A percentile compares a stretch with the other conserved stretches of the same genome.
phyloP scores from a whole-genome alignment of 208 protist species.

The Leishmania lainsoni region DNA sequence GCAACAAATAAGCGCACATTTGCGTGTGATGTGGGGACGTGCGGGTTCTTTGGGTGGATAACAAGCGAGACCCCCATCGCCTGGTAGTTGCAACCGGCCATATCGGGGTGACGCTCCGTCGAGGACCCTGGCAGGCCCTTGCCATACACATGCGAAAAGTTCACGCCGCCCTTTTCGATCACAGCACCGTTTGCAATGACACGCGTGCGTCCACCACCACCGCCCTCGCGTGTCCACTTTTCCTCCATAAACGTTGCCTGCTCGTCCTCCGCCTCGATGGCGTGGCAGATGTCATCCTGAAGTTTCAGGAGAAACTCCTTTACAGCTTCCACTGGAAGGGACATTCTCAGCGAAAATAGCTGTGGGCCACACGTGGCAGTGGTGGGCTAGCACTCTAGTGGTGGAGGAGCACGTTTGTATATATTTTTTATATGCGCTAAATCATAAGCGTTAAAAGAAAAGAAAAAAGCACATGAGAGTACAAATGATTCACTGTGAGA shows the following conservation, averaged over 20 bases:
- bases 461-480: not conserved
- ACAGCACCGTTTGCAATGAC: slow-evolving; percentile 52
- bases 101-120: slow-evolving; percentile 40
- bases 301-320: slow-evolving; percentile 37
- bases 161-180: slow-evolving; percentile 83
- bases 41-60: slow-evolving; percentile 81
- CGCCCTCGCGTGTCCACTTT: slow-evolving; percentile 51
- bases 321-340: slow-evolving; percentile 33
- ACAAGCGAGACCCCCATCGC: slow-evolving; percentile 85
- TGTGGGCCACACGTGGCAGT: not conserved
- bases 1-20: slow-evolving; percentile 90
- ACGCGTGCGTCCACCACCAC: slow-evolving; percentile 61
- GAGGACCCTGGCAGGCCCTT: slow-evolving; percentile 44
- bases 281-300: slow-evolving; percentile 61
- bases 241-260: slow-evolving; percentile 61
- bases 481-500: not conserved
- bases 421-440: not conserved
- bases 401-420: not conserved
- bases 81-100: slow-evolving; percentile 53
- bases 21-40: slow-evolving; percentile 84
- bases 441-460: not conserved
- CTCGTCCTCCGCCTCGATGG: slow-evolving; percentile 46
- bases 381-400: slow-evolving; percentile 10
- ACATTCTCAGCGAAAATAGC: slow-evolving; percentile 4
- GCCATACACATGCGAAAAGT: slow-evolving; percentile 73